A percentile compares a stretch with the other conserved stretches of the same genome.
Conservation (phyloP, 495 filamentous ascomycete genomes). For the Neurospora sp. region DNA sequence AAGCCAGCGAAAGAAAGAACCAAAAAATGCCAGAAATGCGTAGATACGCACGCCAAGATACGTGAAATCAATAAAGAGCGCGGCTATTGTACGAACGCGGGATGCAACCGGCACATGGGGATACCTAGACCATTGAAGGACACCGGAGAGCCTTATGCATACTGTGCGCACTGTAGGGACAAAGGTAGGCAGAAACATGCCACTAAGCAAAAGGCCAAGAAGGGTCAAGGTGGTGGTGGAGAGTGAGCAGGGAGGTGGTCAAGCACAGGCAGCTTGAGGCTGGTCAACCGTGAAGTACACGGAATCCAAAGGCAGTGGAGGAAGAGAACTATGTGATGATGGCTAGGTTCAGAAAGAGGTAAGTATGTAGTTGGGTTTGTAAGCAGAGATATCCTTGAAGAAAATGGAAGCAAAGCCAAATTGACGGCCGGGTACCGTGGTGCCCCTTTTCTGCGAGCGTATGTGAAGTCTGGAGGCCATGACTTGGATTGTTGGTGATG, state of each 20-base stretch:
- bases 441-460: neutral
- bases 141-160: neutral
- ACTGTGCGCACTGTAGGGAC: neutral
- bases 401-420: neutral
- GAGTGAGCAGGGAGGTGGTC: neutral
- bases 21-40: neutral
- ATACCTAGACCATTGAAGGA: neutral
- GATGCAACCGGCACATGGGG: neutral
- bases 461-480: neutral
- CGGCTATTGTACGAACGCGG: neutral
- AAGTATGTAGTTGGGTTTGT: neutral
- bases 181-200: neutral
- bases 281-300: neutral
- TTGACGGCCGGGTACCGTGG: neutral
- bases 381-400: neutral
- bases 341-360: neutral
- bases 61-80: neutral
- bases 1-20: neutral
- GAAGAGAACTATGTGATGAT: neutral
- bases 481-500: neutral
- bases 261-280: neutral
- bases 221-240: neutral
- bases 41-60: neutral
- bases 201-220: neutral
- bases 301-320: neutral